Evolutionary conservation across 129 eudicot genomes (phyloP).

Genomic region (Oenanthe sinensis): DNA sequence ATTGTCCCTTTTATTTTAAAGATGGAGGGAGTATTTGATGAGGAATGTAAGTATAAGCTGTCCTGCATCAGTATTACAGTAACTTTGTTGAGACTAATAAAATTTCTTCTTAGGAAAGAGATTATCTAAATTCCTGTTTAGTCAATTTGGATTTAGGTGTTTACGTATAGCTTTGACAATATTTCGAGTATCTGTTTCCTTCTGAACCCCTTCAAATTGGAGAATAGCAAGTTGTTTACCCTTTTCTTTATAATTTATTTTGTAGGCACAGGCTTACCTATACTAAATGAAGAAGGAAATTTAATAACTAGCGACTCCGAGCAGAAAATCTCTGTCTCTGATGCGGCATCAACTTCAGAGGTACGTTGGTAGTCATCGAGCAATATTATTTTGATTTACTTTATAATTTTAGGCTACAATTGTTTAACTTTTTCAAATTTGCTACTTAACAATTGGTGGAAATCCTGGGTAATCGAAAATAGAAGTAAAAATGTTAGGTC

Average conservation of each 20-base stretch:
- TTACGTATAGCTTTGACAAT: not conserved
- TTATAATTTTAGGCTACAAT: not conserved
- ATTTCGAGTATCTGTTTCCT: not conserved
- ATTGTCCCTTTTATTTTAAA: no score
- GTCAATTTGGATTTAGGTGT: not conserved
- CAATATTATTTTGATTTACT: not conserved
- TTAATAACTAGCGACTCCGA: conserved; percentile 52
- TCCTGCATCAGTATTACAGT: not conserved
- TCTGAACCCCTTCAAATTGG: not conserved
- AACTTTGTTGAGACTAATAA: not conserved
- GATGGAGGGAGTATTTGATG: not conserved
- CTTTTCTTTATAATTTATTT: not conserved
- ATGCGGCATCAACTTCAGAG: conserved; percentile 59
- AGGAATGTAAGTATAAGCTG: no score
- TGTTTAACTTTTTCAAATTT: not conserved
- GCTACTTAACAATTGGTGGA: not conserved
- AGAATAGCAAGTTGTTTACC: not conserved
- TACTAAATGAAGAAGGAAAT: conserved; percentile 84
- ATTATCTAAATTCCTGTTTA: not conserved
- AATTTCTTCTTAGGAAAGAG: not conserved
- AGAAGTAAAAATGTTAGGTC: not conserved
- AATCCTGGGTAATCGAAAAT: not conserved
- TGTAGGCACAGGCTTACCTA: conserved; percentile 74
- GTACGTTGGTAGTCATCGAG: conserved; percentile 23
- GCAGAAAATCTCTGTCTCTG: conserved; percentile 39